A percentile compares a stretch with the other conserved stretches of the same genome.
Evolutionary conservation across 805 yeast genomes (phyloP).

Genomic region (Pichia insulana): DNA sequence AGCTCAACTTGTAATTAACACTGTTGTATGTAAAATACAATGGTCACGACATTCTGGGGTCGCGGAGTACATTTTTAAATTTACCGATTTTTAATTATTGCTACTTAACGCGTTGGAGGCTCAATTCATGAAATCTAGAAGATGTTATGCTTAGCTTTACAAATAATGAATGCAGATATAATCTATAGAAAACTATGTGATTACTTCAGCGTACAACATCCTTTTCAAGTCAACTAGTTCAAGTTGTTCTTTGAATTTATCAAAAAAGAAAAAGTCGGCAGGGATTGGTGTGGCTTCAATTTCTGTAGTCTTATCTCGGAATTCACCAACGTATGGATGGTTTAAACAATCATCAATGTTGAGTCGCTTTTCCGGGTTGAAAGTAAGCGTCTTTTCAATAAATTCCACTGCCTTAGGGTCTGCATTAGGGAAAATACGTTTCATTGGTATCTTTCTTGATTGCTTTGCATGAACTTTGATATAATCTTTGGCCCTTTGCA

Average conservation of each 20-base stretch:
- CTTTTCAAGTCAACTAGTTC: conserved; percentile 41
- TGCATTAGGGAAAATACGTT: conserved; percentile 39
- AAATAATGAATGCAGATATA: background rate
- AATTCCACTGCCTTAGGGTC: conserved; percentile 50
- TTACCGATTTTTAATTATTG: too few species aligned
- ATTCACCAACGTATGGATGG: conserved; percentile 67
- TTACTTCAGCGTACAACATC: conserved; percentile 44
- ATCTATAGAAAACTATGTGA: conserved; percentile 20
- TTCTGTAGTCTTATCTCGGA: conserved; percentile 69
- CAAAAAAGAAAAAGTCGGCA: conserved; percentile 48
- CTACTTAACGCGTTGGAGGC: background rate
- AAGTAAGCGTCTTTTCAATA: conserved; percentile 63
- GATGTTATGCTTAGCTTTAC: too few species aligned
- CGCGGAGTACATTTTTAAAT: too few species aligned
- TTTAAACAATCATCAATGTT: conserved; percentile 72
- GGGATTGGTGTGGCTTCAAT: conserved; percentile 48
- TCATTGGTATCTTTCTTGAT: conserved; percentile 51
- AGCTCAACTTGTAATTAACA: too few species aligned
- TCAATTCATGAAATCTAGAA: background rate
- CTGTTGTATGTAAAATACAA: too few species aligned
- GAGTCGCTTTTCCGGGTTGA: conserved; percentile 75
- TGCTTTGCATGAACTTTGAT: conserved; percentile 37
- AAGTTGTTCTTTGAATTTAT: conserved; percentile 42
- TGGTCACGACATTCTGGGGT: too few species aligned
- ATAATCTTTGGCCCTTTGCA: conserved; percentile 69